Evolutionary conservation across 129 eudicot species (phyloP), one percentile per base, ranked within the genome.

Genomic region (Centella asiatica): DNA sequence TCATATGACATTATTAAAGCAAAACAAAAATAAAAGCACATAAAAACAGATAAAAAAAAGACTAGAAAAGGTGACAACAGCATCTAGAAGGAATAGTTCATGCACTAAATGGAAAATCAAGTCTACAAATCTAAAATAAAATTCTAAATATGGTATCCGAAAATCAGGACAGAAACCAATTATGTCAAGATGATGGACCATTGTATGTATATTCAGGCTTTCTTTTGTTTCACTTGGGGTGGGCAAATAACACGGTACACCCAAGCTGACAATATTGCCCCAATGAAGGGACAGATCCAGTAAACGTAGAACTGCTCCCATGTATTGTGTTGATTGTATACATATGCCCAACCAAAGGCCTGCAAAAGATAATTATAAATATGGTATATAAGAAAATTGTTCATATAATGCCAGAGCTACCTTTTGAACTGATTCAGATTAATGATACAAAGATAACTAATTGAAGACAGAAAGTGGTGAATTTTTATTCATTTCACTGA

Each of bases 261-360:
- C 88, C 79, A 70, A 64, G 92, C 95, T n/a, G 92, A 85, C 27
- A 76, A 29, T 72, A 78, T 83, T 39, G 95, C 95, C 5, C 95
- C 92, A 1, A 65, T 5, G 12, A 83, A 87, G 45, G 95, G 95
- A 26, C 81, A 80, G 25, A 87, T 83, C 95, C 95, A 87, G 74
- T 83, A 83, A 10, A 87, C 92, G 29, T 80, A 81, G 28, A 87
- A 76, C 39, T 87, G 88, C 60, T 83, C 95, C 92, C 92, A 83
- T 32, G 95, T 80, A 65, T 83, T 76, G 79, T 87, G 95, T 46
- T 53, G 66, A 39, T 80, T 78, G 28, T 80, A 81, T 26, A 87
- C 77, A 45, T 83, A 87, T 22, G 95, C 95, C 95, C 95, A 87
- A 14, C 92, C 95, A 66, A 83, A 87, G 14, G 87, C 92, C 95